These are phyloP conservation scores for Peniophora sp. DNA, from an alignment of 1,284 basidiomycete genomes.

Conservation along the genomic window DNA sequence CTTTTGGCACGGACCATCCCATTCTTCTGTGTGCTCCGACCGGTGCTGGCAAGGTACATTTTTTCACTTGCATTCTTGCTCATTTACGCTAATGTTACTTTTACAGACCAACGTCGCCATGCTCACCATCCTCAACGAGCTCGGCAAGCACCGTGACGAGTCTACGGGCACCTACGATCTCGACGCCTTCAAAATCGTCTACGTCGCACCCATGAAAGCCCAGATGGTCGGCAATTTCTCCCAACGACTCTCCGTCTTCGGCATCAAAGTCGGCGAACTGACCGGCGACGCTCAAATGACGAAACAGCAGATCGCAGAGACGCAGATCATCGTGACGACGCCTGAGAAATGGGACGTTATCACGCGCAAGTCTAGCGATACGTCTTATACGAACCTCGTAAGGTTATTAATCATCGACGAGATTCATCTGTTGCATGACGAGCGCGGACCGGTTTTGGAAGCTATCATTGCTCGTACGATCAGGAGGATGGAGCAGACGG, in stretches of 20 bases:
- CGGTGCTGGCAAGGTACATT: constrained; percentile 89
- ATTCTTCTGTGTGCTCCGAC: constrained; percentile 96
- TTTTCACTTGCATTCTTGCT: background rate
- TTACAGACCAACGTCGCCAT: constrained; percentile 94
- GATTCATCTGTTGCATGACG: constrained; percentile 96
- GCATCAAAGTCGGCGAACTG: constrained; percentile 88
- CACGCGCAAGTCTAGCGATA: constrained; percentile 96
- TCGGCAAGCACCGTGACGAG: constrained; percentile 80
- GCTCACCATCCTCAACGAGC: constrained; percentile 86
- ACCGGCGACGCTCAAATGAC: constrained; percentile 98
- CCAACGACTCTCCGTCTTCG: constrained; percentile 75
- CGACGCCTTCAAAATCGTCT: constrained; percentile 94
- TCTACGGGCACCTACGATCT: constrained; percentile 82
- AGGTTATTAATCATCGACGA: constrained; percentile 97
- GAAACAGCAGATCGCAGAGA: constrained; percentile 90
- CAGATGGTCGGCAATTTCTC: constrained; percentile 94
- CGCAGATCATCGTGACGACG: constrained; percentile 98
- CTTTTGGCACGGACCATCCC: constrained; percentile 93
- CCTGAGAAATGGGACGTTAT: constrained; percentile 99
- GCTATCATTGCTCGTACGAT: constrained; percentile 90
- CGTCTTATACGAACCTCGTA: constrained; percentile 95
- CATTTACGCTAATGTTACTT: constrained; percentile 5
- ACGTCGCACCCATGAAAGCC: constrained; percentile 99
- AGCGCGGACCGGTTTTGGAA: constrained; percentile 96
- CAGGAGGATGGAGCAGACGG: constrained; percentile 91